Evolutionary conservation across 306 rosid species (phyloP).

Genomic region (Calophaca sinica): DNA sequence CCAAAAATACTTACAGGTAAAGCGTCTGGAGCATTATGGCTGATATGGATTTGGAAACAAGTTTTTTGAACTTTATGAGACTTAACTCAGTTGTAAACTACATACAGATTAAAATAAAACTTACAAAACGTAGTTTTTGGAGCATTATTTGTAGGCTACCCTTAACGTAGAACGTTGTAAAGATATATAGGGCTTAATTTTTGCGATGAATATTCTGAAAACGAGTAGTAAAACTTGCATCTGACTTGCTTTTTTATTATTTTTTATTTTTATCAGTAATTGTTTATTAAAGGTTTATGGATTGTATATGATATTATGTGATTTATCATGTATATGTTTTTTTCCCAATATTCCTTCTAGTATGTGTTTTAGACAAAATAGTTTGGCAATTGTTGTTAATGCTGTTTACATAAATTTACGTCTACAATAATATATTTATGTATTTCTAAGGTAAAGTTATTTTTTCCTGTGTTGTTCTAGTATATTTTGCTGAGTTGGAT

Average conservation of each 20-base stretch:
- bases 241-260: not conserved
- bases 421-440: not conserved
- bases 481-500: slow-evolving; percentile 9
- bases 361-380: slow-evolving; percentile 18
- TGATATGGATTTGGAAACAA: slow-evolving; percentile 31
- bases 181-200: not conserved
- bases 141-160: slow-evolving; percentile 28
- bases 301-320: slow-evolving; percentile 24
- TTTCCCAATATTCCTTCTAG: not conserved
- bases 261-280: slow-evolving; percentile 1
- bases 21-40: slow-evolving; percentile 29
- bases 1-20: slow-evolving; percentile 72
- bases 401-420: not conserved
- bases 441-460: not conserved
- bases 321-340: not conserved
- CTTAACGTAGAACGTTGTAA: slow-evolving; percentile 12
- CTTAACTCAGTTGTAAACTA: not conserved
- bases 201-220: slow-evolving; percentile 26
- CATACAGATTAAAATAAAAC: slow-evolving; percentile 18
- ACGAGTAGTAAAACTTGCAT: slow-evolving; percentile 20
- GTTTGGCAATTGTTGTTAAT: not conserved
- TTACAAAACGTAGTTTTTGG: slow-evolving; percentile 19
- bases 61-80: slow-evolving; percentile 2
- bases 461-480: not conserved
- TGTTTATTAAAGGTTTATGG: slow-evolving; percentile 24